Percentiles rank a stretch among this genome's conserved stretches.
Evolutionary conservation across 2,329 filamentous ascomycete species (phyloP).

Genomic region (Orbilia blumenaviensis): DNA sequence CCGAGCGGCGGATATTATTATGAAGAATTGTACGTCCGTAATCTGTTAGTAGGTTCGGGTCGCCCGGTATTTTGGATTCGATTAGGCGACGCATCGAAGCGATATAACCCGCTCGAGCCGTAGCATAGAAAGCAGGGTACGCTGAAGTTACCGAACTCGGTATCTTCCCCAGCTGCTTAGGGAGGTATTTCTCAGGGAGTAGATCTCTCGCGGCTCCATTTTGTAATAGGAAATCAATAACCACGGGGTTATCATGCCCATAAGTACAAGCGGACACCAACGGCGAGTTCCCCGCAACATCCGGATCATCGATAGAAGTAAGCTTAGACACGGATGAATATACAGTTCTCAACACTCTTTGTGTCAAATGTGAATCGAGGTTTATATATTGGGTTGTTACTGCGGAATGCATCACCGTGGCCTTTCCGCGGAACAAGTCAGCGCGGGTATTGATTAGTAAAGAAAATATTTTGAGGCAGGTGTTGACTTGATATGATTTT

Average conservation of each 20-base stretch:
- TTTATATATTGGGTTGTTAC: slow-evolving; percentile 45
- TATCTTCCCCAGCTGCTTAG: not conserved
- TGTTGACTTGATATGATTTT: slow-evolving; percentile 41
- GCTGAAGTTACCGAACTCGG: not conserved
- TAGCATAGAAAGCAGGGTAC: slow-evolving; percentile 39
- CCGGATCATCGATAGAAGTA: slow-evolving; percentile 42
- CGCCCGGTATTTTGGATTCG: slow-evolving; percentile 27
- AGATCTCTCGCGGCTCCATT: slow-evolving; percentile 13
- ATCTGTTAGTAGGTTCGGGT: slow-evolving; percentile 34
- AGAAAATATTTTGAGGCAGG: slow-evolving; percentile 46
- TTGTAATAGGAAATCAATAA: slow-evolving; percentile 33
- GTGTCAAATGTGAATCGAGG: slow-evolving; percentile 5
- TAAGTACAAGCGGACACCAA: slow-evolving; percentile 42
- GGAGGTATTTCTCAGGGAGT: slow-evolving; percentile 13
- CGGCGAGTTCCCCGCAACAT: slow-evolving; percentile 35
- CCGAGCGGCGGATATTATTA: slow-evolving; percentile 42
- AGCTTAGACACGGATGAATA: slow-evolving; percentile 40
- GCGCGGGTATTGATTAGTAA: slow-evolving; percentile 36
- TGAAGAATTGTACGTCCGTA: slow-evolving; percentile 37
- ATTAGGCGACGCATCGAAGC: slow-evolving; percentile 46
- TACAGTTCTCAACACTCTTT: slow-evolving; percentile 23
- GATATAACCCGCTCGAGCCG: slow-evolving; percentile 44
- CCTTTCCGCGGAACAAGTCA: slow-evolving; percentile 44
- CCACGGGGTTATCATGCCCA: slow-evolving; percentile 37
- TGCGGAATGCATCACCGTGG: slow-evolving; percentile 45